Base-by-base conservation (phyloP, 768 basidiomycete genomes). In the Suillus brevipes region DNA sequence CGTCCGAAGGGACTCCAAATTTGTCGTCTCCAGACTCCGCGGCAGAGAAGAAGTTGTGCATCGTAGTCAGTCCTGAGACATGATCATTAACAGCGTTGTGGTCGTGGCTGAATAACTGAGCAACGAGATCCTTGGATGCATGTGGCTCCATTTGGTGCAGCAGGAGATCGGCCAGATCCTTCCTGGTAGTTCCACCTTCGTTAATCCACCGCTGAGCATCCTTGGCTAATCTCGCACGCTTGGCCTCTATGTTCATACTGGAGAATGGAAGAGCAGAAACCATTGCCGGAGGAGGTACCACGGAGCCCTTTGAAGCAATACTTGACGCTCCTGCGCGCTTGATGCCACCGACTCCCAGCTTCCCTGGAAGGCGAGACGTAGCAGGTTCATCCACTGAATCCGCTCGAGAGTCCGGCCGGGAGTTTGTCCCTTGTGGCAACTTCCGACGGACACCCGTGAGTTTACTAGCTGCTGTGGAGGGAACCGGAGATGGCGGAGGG, bases 41-140 rank as follows among this genome's bases (percentile, higher is more conserved):
- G 58, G 79, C 79, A 59, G 85, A 75, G 76, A 88, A 95, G 72
- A 94, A 90, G 2, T 96, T 93, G 61, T 87, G 84, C 25, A 99
- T 82, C 58, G 79, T 82, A 7, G 84, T 80, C 61, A 99, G 77
- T 7, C 92, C 97, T n/a, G 82, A 80, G 61, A 97, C 84, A 71
- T 92, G 89, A 74, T 99, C 97, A 70, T 94, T 96, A 68, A 98
- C 90, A 7, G 95, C 94, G 68, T 91, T 93, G 75, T 98, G 97
- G 70, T 97, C 97, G 66, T 91, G 92, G 72, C 97, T 98, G 80
- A 98, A 99, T 36, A 99, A 81, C 36, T 86, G 86, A 6, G 85
- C 77, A 14, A 91, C 75, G 3, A 99, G 78, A 2, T 95, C 91
- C 66, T 89, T 88, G 4, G 91, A 90, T 7, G 86, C 83, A 71